Percentiles rank a stretch among this genome's conserved stretches.
phyloP scores from a whole-genome alignment of 192 early-diverging fungal species.

The Linnemannia schmuckeri region DNA sequence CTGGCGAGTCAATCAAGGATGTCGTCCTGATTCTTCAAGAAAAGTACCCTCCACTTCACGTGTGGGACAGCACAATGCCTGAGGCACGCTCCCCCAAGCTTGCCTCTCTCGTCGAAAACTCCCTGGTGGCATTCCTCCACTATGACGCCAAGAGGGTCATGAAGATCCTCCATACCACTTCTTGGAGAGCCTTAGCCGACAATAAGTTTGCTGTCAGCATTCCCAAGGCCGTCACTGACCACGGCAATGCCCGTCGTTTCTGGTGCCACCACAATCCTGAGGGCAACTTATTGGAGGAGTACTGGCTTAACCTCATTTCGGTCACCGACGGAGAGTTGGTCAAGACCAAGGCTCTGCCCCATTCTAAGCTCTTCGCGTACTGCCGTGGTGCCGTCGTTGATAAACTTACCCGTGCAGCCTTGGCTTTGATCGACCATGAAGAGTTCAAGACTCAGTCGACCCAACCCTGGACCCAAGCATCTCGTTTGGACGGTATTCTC shows the following conservation, averaged over 20 bases:
- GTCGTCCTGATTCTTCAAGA: constrained; percentile 37
- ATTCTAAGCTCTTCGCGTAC: constrained; percentile 2
- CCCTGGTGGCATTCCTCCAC: constrained; percentile 20
- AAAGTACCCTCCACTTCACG: constrained; percentile 26
- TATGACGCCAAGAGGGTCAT: constrained; percentile 29
- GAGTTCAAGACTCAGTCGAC: constrained; percentile 9
- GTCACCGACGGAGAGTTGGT: constrained; percentile 29
- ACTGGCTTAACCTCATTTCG: constrained; percentile 17
- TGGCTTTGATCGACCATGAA: not conserved
- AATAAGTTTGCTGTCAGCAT: constrained; percentile 4
- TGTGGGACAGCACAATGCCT: constrained; percentile 11
- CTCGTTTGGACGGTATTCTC: constrained; percentile 4
- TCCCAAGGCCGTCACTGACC: constrained; percentile 5
- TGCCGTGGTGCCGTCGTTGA: constrained; percentile 32
- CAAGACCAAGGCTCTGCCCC: constrained; percentile 7
- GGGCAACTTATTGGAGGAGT: constrained; percentile 14
- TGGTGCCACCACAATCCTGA: constrained; percentile 17
- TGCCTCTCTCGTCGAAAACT: constrained; percentile 13
- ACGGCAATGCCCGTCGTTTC: not conserved
- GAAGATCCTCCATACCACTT: constrained; percentile 29
- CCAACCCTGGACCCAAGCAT: not conserved
- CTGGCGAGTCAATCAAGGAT: constrained; percentile 34
- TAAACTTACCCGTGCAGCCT: constrained; percentile 16
- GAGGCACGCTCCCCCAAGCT: constrained; percentile 28
- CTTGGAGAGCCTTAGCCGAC: not conserved